Evolutionary conservation across 169 alveolate genomes (phyloP), one percentile per base, ranked within the genome.

Genomic region (Eimeria praecox): DNA sequence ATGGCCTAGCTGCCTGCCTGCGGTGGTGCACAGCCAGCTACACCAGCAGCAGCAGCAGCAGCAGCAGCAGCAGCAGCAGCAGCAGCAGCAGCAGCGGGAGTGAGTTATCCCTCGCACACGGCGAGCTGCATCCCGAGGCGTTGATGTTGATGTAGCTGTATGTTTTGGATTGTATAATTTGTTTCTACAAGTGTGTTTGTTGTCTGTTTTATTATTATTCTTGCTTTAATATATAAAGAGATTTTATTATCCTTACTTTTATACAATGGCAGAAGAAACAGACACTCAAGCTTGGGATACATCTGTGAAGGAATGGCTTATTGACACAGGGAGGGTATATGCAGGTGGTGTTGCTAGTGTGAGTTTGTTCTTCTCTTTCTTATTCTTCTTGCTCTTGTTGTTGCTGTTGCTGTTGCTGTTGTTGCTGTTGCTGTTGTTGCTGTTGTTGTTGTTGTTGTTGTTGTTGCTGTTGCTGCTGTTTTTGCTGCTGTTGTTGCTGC

Each of bases 311-410:
- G 97, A 96, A 73, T 96, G 97, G 97, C 90, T 96, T 2, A 93
- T 96, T 59, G 97, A 96, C 94, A 96, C 97, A 5, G 97, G 97
- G 54, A 52, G 69, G 83, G 94, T 95, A 54, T 83, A 83, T 69
- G 97, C 96, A 42, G 97, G 97, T 87, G 97, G 97, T 30, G 95
- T 96, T 40, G 94, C 95, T 16, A 83, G 87, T 38, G 96, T 92
- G 75, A 92, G 95, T 69, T 54, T 12, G 16, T 59, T 59, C 71
- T 56, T 56, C 66, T 56, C 66, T 20, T 56, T 12, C 66, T 56
- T 12, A 12, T n/a, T n/a, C n/a, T n/a, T n/a, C n/a, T n/a, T n/a
- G n/a, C n/a, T n/a, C n/a, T n/a, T n/a, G n/a, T n/a, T 56, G 66
- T 20, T 56, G 66, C 66, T 56, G 66, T 20, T 56, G 66, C 66